Percentiles rank a stretch among this genome's conserved stretches.
phyloP scores from a whole-genome alignment of 2,329 filamentous ascomycete genomes.

The Zymoseptoria pseudotritici region DNA sequence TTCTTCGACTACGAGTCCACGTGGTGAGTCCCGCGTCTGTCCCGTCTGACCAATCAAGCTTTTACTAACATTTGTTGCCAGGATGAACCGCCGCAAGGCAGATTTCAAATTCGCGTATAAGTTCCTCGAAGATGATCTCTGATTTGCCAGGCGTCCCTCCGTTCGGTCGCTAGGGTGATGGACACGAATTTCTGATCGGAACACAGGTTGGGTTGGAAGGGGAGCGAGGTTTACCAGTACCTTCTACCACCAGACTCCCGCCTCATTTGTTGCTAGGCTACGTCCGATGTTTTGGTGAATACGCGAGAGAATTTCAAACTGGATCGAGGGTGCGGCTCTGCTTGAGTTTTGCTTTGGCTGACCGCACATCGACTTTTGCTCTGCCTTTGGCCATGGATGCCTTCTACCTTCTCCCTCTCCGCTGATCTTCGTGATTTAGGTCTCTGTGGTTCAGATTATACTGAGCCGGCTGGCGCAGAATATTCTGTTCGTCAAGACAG shows the following conservation, averaged over 20 bases:
- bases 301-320: background rate
- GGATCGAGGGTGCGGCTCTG: background rate
- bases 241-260: background rate
- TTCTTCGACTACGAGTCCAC: slow-evolving; percentile 99
- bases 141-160: background rate
- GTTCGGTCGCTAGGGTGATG: background rate
- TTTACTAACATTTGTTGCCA: slow-evolving; percentile 32
- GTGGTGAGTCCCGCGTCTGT: slow-evolving; percentile 58
- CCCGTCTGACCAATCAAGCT: slow-evolving; percentile 7
- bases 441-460: no score
- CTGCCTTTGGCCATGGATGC: background rate
- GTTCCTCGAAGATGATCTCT: slow-evolving; percentile 76
- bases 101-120: slow-evolving; percentile 99
- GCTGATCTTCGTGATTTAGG: background rate
- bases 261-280: background rate
- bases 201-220: background rate
- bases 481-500: no score
- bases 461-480: no score
- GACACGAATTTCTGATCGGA: background rate
- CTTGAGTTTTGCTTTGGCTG: background rate
- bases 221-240: background rate
- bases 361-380: background rate
- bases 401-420: background rate
- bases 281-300: background rate
- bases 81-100: slow-evolving; percentile 97